Percentiles rank a stretch among this genome's conserved stretches.
phyloP scores from a whole-genome alignment of 306 rosid species.

The Prunus kanzakura region DNA sequence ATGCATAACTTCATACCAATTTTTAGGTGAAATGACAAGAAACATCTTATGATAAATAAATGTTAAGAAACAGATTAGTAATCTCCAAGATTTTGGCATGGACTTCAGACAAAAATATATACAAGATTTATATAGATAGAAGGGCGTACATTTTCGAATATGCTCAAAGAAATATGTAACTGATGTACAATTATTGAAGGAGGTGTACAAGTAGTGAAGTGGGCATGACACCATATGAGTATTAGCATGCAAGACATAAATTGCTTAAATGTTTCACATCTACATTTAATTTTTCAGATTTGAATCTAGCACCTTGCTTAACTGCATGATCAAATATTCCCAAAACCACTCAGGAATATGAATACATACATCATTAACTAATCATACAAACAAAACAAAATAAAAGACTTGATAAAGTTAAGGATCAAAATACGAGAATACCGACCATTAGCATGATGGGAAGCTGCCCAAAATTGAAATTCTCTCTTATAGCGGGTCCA shows the following conservation, averaged over 20 bases:
- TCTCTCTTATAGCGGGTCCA: conserved; percentile 42
- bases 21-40: background rate
- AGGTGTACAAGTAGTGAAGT: background rate
- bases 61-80: no score
- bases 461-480: conserved; percentile 54
- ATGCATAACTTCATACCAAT: background rate
- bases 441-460: conserved; percentile 88
- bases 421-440: background rate
- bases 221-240: background rate
- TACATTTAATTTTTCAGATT: background rate
- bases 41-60: background rate
- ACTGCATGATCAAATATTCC: background rate
- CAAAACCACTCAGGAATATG: background rate
- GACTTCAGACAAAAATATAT: background rate
- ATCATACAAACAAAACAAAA: background rate
- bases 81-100: background rate
- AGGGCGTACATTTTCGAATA: background rate
- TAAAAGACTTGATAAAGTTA: background rate
- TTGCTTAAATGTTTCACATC: background rate
- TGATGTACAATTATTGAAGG: background rate
- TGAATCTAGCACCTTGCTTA: background rate
- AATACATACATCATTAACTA: no score
- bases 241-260: background rate
- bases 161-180: background rate
- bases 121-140: background rate